Base-by-base conservation (phyloP, 225 moss, liverwort and hornwort species). In the Lunularia cruciata region DNA sequence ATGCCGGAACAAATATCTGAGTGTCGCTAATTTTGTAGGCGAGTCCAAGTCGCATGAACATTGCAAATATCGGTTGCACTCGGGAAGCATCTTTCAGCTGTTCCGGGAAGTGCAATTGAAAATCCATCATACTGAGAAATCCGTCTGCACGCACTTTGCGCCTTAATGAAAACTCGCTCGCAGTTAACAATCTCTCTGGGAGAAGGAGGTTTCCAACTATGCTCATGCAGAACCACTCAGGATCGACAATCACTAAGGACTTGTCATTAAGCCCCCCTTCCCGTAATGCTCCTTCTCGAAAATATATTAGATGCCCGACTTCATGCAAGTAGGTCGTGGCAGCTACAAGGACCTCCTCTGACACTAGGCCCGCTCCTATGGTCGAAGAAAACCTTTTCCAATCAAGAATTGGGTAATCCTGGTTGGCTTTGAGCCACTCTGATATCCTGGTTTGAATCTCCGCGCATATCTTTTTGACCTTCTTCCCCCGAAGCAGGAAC, bases 311-410 rank as follows among this genome's bases (percentile, higher is more conserved):
- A 8, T 38, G 57, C 5, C 68, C 75, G 27, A 52, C 49, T 22
- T 68, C 69, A n/a, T 69, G 35, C 37, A 63, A 36, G 43, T 75
- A 75, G 3, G 51, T 30, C 0, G 39, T 28, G 10, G 73, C 72
- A 4, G 12, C 20, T 4, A 20, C 13, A 6, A 6, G 6, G n/a
- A n/a, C n/a, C 57, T 6, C 14, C 14, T 14, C 11, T 6, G 30
- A 6, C 4, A 28, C 13, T n/a, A n/a, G n/a, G n/a, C n/a, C n/a
- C n/a, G n/a, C n/a, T n/a, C n/a, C n/a, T n/a, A n/a, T n/a, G n/a
- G n/a, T n/a, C n/a, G n/a, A n/a, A n/a, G n/a, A n/a, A n/a, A n/a
- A n/a, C n/a, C n/a, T n/a, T n/a, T n/a, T n/a, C n/a, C n/a, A n/a
- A n/a, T n/a, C n/a, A n/a, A n/a, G n/a, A n/a, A n/a, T n/a, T 5